A percentile compares a stretch with the other conserved stretches of the same genome.
These are phyloP conservation scores for Neonectria faginata DNA, from an alignment of 2,329 filamentous ascomycete genomes.

Conservation along the genomic window DNA sequence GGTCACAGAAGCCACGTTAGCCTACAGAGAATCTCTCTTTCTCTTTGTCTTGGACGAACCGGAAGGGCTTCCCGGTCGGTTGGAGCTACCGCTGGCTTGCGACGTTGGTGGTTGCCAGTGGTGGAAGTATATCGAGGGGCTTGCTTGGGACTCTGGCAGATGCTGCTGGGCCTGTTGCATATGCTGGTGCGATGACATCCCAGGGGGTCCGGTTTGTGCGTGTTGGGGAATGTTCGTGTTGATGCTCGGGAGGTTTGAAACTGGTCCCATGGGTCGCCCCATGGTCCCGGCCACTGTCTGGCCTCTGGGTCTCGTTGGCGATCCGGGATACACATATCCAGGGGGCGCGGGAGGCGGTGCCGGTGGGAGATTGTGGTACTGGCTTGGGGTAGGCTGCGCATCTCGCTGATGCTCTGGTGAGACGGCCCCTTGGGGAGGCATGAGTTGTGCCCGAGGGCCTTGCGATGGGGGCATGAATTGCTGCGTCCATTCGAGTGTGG, in stretches of 20 bases:
- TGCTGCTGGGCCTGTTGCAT: slow-evolving; percentile 65
- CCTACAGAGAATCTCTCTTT: slow-evolving; percentile 57
- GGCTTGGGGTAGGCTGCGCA: slow-evolving; percentile 57
- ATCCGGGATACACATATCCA: slow-evolving; percentile 61
- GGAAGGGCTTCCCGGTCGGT: slow-evolving; percentile 79
- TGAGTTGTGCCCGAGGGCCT: slow-evolving; percentile 62
- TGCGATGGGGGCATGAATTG: slow-evolving; percentile 69
- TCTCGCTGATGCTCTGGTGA: slow-evolving; percentile 69
- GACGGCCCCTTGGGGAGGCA: slow-evolving; percentile 61
- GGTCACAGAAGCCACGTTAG: slow-evolving; percentile 57
- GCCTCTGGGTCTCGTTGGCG: slow-evolving; percentile 62
- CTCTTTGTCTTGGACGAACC: slow-evolving; percentile 73
- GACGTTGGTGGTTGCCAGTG: slow-evolving; percentile 88
- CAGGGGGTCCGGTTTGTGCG: slow-evolving; percentile 39
- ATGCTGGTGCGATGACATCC: slow-evolving; percentile 59
- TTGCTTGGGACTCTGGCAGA: slow-evolving; percentile 69
- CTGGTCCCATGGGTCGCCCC: slow-evolving; percentile 52
- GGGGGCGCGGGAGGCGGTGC: slow-evolving; percentile 52
- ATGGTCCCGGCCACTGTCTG: slow-evolving; percentile 59
- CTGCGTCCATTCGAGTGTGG: slow-evolving; percentile 75
- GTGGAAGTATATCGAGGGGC: slow-evolving; percentile 87
- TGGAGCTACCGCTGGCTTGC: slow-evolving; percentile 68
- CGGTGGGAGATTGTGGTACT: slow-evolving; percentile 54
- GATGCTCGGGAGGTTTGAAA: slow-evolving; percentile 57
- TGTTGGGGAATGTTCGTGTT: slow-evolving; percentile 59